Percentiles rank a stretch among this genome's conserved stretches.
phyloP scores from a whole-genome alignment of 805 yeast species.

The Sugiyamaella valdiviana region DNA sequence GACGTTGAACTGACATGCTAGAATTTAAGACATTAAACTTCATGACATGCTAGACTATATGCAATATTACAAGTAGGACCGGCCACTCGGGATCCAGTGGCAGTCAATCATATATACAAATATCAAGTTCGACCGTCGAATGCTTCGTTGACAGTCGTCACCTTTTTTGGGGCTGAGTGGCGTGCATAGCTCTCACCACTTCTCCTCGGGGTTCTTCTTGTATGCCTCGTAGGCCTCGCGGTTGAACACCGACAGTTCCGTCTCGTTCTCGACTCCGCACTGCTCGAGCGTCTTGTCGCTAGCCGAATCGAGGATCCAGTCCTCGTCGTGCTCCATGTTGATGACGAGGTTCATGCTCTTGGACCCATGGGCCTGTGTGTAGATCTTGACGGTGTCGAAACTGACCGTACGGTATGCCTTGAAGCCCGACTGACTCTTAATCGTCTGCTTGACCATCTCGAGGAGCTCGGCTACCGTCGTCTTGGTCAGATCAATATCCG shows the following conservation, averaged over 20 bases:
- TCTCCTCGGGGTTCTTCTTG: conserved; percentile 81
- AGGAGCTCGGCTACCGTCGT: conserved; percentile 63
- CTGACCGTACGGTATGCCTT: conserved; percentile 77
- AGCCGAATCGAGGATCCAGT: conserved; percentile 53
- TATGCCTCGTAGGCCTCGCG: conserved; percentile 56
- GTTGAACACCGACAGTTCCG: conserved; percentile 83
- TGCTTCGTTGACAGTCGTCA: no score
- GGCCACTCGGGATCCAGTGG: no score
- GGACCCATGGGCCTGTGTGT: conserved; percentile 91
- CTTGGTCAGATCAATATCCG: conserved; percentile 60
- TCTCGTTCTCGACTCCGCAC: conserved; percentile 73
- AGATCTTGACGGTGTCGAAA: conserved; percentile 73
- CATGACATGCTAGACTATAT: no score
- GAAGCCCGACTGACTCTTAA: conserved; percentile 55
- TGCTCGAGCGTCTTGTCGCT: conserved; percentile 40
- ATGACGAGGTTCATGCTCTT: conserved; percentile 90
- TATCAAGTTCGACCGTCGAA: no score
- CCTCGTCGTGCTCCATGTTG: conserved; percentile 78
- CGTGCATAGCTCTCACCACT: no score
- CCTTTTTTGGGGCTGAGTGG: no score
- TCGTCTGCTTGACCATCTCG: conserved; percentile 39
- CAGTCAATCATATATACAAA: no score
- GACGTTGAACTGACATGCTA: no score
- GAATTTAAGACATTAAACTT: no score
- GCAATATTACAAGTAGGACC: no score